Conservation (phyloP, 345 rosid genomes). For the Melaleuca alternifolia region DNA sequence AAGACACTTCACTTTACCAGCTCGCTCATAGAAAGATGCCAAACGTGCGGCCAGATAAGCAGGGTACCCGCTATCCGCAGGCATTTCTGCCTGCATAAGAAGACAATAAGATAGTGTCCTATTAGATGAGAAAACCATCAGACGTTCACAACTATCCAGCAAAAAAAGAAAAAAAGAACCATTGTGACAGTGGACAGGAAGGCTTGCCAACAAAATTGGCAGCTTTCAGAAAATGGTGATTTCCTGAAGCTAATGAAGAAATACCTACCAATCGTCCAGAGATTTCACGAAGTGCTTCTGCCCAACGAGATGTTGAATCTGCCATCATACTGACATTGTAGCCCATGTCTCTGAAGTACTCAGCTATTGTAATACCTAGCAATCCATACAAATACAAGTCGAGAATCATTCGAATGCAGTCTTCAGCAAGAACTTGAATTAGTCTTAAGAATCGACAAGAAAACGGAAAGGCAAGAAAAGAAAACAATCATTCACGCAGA, state of each 20-base stretch:
- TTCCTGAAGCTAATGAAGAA: background rate
- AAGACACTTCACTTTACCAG: slow-evolving; percentile 98
- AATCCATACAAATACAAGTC: background rate
- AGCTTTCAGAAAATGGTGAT: background rate
- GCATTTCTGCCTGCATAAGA: slow-evolving; percentile 88
- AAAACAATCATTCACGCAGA: background rate
- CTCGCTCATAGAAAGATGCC: slow-evolving; percentile 98
- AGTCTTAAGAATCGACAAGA: background rate
- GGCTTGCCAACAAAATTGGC: background rate
- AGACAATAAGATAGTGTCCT: background rate
- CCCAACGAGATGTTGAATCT: slow-evolving; percentile 99
- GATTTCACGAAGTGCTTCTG: slow-evolving; percentile 99
- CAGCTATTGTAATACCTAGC: slow-evolving; percentile 95
- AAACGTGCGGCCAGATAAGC: slow-evolving; percentile 98
- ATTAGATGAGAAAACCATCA: background rate
- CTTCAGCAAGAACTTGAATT: background rate
- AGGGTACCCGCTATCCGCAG: slow-evolving; percentile 99
- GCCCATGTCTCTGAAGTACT: slow-evolving; percentile 98
- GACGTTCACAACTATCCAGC: background rate
- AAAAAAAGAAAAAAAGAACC: background rate
- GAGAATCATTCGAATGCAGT: background rate
- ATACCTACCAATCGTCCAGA: slow-evolving; percentile 87
- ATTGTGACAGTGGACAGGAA: background rate
- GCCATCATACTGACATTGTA: slow-evolving; percentile 99
- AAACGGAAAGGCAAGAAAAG: background rate